Base-by-base conservation (phyloP, 2,329 filamentous ascomycete species). In the Fusarium mundagurra region DNA sequence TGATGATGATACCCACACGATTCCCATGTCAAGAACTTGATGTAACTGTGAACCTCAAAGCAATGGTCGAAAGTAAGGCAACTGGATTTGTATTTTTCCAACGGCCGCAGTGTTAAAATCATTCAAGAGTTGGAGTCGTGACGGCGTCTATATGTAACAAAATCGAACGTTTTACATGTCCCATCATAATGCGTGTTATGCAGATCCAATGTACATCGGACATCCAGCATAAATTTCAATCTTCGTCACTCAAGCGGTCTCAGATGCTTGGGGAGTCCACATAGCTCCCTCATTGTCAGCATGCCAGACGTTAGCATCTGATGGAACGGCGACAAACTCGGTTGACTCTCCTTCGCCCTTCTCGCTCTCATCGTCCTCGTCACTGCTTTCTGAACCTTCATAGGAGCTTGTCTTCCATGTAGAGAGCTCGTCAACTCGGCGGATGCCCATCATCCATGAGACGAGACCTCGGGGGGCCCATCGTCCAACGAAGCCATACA, bases 401-500 rank as follows among this genome's bases (percentile, higher is more conserved):
- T 81, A 82, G 10, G 82, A 83, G 73, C 81, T 84, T 22, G 84
- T 83, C 79, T 89, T 88, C 88, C 88, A 90, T 5, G 85, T 81
- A 55, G 86, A 86, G 53, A 91, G 82, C 80, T 90, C 86, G 61
- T 90, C 86, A 22, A 92, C 90, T 64, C 85, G 85, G 69, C 91
- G 87, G 66, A 95, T 89, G 17, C 95, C 95, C 90, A 98, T 92
- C 93, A 98, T 97, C 93, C 94, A 96, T 4, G 91, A 92, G n/a
- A 98, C 92, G 22, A 98, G 81, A 6, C 91, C 88, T 27, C 90
- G 87, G 3, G 96, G 96, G 31, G 93, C 88, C 89, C 92, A 96
- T 44, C 90, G 89, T 11, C 95, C 96, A 13, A 98, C 92, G 36
- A 98, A 87, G 44, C 94, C 93, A 82, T 98, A 98, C 2, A 95